Conservation (phyloP, 768 basidiomycete genomes). For the Wakefieldia striispora region DNA sequence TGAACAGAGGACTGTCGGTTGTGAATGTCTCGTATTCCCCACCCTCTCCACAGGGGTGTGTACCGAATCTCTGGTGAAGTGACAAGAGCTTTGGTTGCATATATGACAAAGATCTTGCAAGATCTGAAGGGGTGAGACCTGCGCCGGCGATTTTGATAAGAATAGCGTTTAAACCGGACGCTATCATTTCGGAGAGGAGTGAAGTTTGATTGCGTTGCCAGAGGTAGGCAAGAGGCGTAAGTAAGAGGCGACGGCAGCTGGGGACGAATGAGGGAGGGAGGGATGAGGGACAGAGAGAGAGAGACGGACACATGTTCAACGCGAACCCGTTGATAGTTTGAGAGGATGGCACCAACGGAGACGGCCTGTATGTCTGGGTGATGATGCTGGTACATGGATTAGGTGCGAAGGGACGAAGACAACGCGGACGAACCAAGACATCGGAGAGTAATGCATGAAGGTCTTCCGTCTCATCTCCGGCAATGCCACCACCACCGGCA, state of each 20-base stretch:
- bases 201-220: constrained; percentile 94
- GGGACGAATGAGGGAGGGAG: constrained; percentile 2
- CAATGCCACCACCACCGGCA: constrained; percentile 47
- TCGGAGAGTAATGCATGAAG: constrained; percentile 65
- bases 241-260: constrained; percentile 76
- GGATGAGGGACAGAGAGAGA: background rate
- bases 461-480: constrained; percentile 97
- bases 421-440: constrained; percentile 64
- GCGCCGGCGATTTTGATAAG: constrained; percentile 97
- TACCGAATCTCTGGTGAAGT: constrained; percentile 79
- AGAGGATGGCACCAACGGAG: constrained; percentile 94
- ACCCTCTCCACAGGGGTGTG: constrained; percentile 95
- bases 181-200: constrained; percentile 84
- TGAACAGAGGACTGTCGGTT: constrained; percentile 86
- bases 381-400: constrained; percentile 42
- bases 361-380: constrained; percentile 86
- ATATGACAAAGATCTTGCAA: constrained; percentile 70
- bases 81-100: constrained; percentile 72
- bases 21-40: constrained; percentile 98
- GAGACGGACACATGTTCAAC: constrained; percentile 91
- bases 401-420: background rate
- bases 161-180: constrained; percentile 72
- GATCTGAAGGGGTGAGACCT: constrained; percentile 73
- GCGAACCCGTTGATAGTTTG: constrained; percentile 94
- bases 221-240: constrained; percentile 83